Base-by-base conservation (phyloP, 192 early-diverging fungal species). In the Geranomyces michiganensis region DNA sequence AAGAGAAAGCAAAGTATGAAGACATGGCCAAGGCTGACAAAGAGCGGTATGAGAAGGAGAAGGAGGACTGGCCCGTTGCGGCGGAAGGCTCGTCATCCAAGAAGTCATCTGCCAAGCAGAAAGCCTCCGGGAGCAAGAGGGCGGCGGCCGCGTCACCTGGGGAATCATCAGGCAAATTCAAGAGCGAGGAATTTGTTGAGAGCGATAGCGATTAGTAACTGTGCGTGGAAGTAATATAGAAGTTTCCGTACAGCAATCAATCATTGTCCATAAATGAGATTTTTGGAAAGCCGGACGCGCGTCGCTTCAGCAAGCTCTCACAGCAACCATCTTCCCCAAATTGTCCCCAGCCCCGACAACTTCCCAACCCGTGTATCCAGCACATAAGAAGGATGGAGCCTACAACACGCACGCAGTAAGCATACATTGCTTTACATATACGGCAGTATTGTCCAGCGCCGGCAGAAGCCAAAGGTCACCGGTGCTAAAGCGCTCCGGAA, bases 1-100 rank as follows among this genome's bases (percentile, higher is more conserved):
- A 68, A 30, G 87, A 90, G 58, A 91, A 90, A 84, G 70, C 65
- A 71, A 76, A 70, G 36, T 84, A 74, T 59, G 82, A 84, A 51
- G 73, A 76, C 22, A 32, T 81, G 71, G 77, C 82, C 3, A 48
- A 33, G 14, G 62, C 67, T 32, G 82, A 81, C 51, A 81, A 76
- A 47, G 73, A 77, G 56, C 79, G 82, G 58, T 79, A 81, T 67
- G 55, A 81, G 67, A n/a, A 44, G 41, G 82, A 79, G 67, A 76
- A 72, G 67, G 72, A 56, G 24, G 77, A 60, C 10, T 80, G 71
- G 43, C 61, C 77, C 27, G 62, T n/a, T n/a, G n/a, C n/a, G n/a
- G n/a, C 53, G 17, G 60, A 56, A 17, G 62, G 46, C 2, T 45
- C 29, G 29, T 36, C 29, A 29, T 41, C 36, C 4, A 60, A 60